Percentiles rank a stretch among this genome's conserved stretches.
phyloP scores from a whole-genome alignment of 2,329 filamentous ascomycete genomes.

The Penicillium digitatum region DNA sequence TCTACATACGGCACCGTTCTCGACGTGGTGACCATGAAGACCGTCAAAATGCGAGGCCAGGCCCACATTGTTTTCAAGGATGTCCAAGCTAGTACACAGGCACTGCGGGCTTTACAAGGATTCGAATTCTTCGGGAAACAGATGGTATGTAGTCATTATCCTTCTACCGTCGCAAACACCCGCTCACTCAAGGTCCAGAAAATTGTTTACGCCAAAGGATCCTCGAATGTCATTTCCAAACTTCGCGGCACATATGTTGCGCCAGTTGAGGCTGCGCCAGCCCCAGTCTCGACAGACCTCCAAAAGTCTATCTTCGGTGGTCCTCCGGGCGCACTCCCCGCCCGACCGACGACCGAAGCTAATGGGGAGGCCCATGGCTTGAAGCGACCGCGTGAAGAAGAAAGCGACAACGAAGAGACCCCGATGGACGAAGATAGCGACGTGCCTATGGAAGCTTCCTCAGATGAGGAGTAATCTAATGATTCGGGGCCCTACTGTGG shows the following conservation, averaged over 20 bases:
- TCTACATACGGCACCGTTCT: constrained; percentile 89
- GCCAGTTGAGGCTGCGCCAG: constrained; percentile 48
- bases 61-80: constrained; percentile 90
- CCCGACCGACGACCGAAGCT: constrained; percentile 49
- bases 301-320: constrained; percentile 79
- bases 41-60: constrained; percentile 88
- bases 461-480: constrained; percentile 60
- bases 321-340: constrained; percentile 44
- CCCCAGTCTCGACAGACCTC: constrained; percentile 64
- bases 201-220: constrained; percentile 85
- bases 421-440: constrained; percentile 66
- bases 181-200: constrained; percentile 52
- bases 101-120: constrained; percentile 82
- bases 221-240: constrained; percentile 83
- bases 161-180: not conserved
- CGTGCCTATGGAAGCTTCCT: constrained; percentile 66
- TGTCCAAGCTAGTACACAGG: constrained; percentile 85
- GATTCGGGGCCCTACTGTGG: constrained; percentile 1
- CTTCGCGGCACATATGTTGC: constrained; percentile 85
- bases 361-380: constrained; percentile 52
- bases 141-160: constrained; percentile 59
- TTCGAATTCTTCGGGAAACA: constrained; percentile 79
- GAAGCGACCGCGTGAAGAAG: constrained; percentile 68
- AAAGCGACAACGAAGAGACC: constrained; percentile 51
- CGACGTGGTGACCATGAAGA: constrained; percentile 86